These are phyloP conservation scores for Lasiodiplodia citricola DNA, from an alignment of 2,329 filamentous ascomycete species.

Conservation along the genomic window DNA sequence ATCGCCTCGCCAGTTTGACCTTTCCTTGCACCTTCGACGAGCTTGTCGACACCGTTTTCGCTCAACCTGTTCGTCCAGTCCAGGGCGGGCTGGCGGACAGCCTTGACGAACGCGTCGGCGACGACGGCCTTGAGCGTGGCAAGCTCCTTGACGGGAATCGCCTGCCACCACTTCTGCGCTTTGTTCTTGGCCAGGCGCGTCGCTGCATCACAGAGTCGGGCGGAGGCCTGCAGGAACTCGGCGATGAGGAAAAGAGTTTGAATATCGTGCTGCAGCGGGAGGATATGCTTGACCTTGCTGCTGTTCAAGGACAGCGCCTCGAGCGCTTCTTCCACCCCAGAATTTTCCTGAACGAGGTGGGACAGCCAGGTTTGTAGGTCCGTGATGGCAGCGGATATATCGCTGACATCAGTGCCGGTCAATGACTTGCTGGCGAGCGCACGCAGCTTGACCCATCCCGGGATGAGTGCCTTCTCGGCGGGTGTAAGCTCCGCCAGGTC, in stretches of 20 bases:
- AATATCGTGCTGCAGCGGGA: slow-evolving; percentile 7
- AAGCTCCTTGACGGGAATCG: slow-evolving; percentile 20
- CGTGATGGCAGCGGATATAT: background rate
- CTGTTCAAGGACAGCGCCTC: background rate
- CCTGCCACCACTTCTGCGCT: slow-evolving; percentile 11
- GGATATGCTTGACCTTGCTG: background rate
- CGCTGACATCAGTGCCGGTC: slow-evolving; percentile 2
- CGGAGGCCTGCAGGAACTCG: slow-evolving; percentile 31
- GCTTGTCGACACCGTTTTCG: background rate
- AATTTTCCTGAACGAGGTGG: background rate
- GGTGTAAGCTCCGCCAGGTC: slow-evolving; percentile 21
- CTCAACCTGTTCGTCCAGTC: slow-evolving; percentile 24
- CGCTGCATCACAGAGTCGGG: slow-evolving; percentile 23
- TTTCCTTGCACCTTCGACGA: background rate
- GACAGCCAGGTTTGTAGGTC: slow-evolving; percentile 18
- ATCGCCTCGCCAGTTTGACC: slow-evolving; percentile 9
- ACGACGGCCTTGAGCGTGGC: background rate
- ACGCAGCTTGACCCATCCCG: slow-evolving; percentile 26
- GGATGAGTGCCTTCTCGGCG: slow-evolving; percentile 15
- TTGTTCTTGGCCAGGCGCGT: slow-evolving; percentile 19
- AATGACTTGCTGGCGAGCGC: slow-evolving; percentile 17
- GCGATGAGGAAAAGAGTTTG: slow-evolving; percentile 29
- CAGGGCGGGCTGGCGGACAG: slow-evolving; percentile 11
- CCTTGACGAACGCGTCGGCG: slow-evolving; percentile 1
- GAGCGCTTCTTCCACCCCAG: background rate